Evolutionary conservation across 2,329 filamentous ascomycete genomes (phyloP).

Genomic region (Drechslerella dactyloides): DNA sequence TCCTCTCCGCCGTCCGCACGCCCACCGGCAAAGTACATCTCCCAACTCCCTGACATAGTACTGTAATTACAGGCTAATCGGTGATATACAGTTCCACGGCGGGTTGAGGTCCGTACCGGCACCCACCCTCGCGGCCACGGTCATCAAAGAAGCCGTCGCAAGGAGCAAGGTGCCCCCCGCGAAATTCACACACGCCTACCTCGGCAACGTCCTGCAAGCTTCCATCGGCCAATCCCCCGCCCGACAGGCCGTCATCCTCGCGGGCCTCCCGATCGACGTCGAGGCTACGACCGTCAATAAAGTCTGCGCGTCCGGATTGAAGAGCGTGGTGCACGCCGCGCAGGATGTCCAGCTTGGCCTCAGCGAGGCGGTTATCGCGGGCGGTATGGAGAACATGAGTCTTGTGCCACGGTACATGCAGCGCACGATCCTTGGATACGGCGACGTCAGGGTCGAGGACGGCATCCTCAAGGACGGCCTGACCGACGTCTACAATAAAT

Average conservation of each 20-base stretch:
- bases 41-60: conserved; percentile 19
- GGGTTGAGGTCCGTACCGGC: conserved; percentile 82
- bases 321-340: conserved; percentile 86
- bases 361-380: conserved; percentile 85
- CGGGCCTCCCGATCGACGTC: conserved; percentile 78
- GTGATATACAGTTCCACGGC: conserved; percentile 80
- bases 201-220: conserved; percentile 91
- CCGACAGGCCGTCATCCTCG: conserved; percentile 86
- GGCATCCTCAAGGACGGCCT: conserved; percentile 92
- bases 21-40: conserved; percentile 79
- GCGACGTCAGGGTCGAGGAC: conserved; percentile 85
- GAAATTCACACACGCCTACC: conserved; percentile 90
- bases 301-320: conserved; percentile 89
- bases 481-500: conserved; percentile 94
- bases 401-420: conserved; percentile 88
- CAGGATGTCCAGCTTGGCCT: conserved; percentile 94
- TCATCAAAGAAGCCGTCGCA: conserved; percentile 86
- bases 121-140: conserved; percentile 84
- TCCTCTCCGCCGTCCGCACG: conserved; percentile 85
- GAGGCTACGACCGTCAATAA: conserved; percentile 97
- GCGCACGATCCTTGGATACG: conserved; percentile 84
- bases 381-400: conserved; percentile 98
- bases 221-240: conserved; percentile 87
- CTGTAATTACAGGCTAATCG: not conserved
- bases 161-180: conserved; percentile 82